Evolutionary conservation across 1,139 yeast species (phyloP).

Genomic region (Meyerozyma carpophila): DNA sequence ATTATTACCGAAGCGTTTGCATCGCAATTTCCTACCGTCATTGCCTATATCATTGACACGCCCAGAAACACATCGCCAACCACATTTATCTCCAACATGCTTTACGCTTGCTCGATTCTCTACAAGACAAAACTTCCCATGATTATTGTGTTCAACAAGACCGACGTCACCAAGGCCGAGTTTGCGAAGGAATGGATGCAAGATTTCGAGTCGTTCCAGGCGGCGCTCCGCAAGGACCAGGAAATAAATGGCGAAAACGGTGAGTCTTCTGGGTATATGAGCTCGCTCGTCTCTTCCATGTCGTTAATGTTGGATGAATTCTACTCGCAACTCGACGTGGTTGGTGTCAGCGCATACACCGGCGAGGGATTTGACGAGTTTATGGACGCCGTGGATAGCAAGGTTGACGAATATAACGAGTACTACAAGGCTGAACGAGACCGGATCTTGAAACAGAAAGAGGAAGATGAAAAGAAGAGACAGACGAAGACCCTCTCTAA

Average conservation of each 20-base stretch:
- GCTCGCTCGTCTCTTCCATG: conserved; percentile 89
- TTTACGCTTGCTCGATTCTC: conserved; percentile 93
- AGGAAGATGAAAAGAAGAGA: conserved; percentile 64
- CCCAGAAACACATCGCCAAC: conserved; percentile 93
- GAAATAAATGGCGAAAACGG: conserved; percentile 66
- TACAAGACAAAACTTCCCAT: conserved; percentile 96
- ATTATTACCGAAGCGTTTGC: conserved; percentile 97
- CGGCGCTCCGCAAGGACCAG: conserved; percentile 58
- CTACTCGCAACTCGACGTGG: conserved; percentile 88
- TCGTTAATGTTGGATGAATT: conserved; percentile 95
- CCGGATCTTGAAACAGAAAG: conserved; percentile 68
- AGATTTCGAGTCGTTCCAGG: conserved; percentile 89
- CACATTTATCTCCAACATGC: conserved; percentile 96
- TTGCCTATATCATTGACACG: conserved; percentile 94
- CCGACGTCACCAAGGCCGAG: conserved; percentile 78
- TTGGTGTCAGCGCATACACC: conserved; percentile 84
- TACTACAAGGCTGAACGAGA: conserved; percentile 87
- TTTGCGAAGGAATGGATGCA: conserved; percentile 98
- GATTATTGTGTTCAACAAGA: conserved; percentile 94
- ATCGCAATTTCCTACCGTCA: conserved; percentile 88
- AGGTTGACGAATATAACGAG: conserved; percentile 81
- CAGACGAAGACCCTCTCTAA: conserved; percentile 67
- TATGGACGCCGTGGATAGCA: conserved; percentile 72
- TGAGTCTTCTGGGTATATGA: conserved; percentile 88
- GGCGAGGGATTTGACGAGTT: conserved; percentile 95